Evolutionary conservation across 305 asterid species (phyloP).

Genomic region (Fraxinus angustifolia): DNA sequence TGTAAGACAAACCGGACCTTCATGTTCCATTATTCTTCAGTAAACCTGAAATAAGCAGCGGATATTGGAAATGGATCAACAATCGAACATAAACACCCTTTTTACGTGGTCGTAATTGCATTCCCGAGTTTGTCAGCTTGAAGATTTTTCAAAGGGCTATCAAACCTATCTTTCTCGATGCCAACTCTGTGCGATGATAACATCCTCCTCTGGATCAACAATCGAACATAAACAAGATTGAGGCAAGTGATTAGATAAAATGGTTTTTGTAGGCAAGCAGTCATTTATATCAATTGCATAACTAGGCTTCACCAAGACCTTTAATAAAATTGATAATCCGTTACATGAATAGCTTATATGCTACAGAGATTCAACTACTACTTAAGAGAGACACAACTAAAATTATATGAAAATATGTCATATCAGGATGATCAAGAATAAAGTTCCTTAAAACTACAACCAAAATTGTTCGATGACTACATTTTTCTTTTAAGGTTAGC

Average conservation of each 20-base stretch:
- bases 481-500: not conserved
- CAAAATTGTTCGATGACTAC: not conserved
- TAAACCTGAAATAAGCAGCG: not conserved
- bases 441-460: not conserved
- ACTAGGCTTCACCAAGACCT: not conserved
- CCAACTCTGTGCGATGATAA: conserved; percentile 25
- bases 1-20: not conserved
- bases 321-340: not conserved
- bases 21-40: not conserved
- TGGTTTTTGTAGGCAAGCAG: not conserved
- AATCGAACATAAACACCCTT: not conserved
- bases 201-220: conserved; percentile 46
- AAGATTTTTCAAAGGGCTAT: conserved; percentile 8
- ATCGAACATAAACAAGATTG: not conserved
- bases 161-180: conserved; percentile 17
- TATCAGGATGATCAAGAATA: not conserved
- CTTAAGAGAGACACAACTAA: not conserved
- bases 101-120: not conserved
- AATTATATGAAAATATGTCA: not conserved
- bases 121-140: conserved; percentile 6
- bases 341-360: not conserved
- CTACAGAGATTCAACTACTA: not conserved
- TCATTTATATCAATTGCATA: not conserved
- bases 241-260: not conserved
- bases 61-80: not conserved